Conservation (phyloP, 2,329 filamentous ascomycete species). For the Calonectria fujianensis region DNA sequence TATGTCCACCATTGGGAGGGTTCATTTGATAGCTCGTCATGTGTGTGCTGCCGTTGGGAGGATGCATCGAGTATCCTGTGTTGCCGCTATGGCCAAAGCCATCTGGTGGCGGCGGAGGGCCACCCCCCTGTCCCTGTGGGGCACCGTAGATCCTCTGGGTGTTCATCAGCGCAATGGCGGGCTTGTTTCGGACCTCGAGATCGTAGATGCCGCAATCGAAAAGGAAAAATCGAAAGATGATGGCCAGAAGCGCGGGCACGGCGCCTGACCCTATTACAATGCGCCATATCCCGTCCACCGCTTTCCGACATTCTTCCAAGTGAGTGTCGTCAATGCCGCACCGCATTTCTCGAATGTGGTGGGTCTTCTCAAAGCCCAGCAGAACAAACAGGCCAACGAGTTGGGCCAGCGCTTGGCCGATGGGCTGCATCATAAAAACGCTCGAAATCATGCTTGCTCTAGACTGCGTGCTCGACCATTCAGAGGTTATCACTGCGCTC, state of each 20-base stretch:
- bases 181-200: conserved; percentile 78
- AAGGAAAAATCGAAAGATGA: conserved; percentile 80
- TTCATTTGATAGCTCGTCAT: conserved; percentile 53
- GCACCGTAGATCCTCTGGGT: conserved; percentile 76
- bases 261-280: conserved; percentile 80
- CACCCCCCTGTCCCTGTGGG: conserved; percentile 44
- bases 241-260: conserved; percentile 77
- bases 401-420: conserved; percentile 80
- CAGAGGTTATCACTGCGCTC: conserved; percentile 80
- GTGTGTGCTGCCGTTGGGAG: conserved; percentile 43
- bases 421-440: conserved; percentile 82
- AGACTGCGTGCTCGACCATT: conserved; percentile 78
- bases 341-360: conserved; percentile 65
- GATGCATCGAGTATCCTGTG: conserved; percentile 49
- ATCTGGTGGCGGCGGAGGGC: conserved; percentile 47
- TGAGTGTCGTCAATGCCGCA: conserved; percentile 68
- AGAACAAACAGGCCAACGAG: conserved; percentile 75
- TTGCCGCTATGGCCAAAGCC: conserved; percentile 45
- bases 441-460: conserved; percentile 80
- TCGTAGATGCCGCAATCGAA: conserved; percentile 80
- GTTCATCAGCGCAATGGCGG: conserved; percentile 74
- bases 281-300: conserved; percentile 78
- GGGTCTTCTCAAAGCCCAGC: conserved; percentile 65
- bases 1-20: conserved; percentile 43
- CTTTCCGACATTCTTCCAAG: conserved; percentile 66